A percentile compares a stretch with the other conserved stretches of the same genome.
Evolutionary conservation across 164 flowering plant species (phyloP).

Genomic region (Kalanchoe fedtschenkoi): DNA sequence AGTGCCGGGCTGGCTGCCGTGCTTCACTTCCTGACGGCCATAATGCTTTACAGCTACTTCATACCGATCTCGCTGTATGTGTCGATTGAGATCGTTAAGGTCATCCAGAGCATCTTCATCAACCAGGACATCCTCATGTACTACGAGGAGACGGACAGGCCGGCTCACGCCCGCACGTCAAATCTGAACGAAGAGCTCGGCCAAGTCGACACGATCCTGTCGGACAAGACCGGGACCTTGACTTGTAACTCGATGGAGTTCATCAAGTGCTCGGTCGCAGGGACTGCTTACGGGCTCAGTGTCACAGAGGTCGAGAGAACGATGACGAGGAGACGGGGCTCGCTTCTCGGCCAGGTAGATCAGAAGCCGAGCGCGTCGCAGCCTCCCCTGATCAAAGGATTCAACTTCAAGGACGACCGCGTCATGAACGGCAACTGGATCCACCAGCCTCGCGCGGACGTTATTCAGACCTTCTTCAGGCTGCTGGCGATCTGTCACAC

Average conservation of each 20-base stretch:
- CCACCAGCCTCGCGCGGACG: slow-evolving; percentile 43
- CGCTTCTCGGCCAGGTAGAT: slow-evolving; percentile 23
- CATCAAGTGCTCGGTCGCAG: slow-evolving; percentile 80
- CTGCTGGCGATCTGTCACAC: slow-evolving; percentile 81
- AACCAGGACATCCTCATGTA: slow-evolving; percentile 80
- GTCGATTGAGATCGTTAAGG: slow-evolving; percentile 84
- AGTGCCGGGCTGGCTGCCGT: slow-evolving; percentile 50
- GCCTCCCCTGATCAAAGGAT: slow-evolving; percentile 50
- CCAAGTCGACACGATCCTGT: slow-evolving; percentile 84
- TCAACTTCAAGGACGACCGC: slow-evolving; percentile 74
- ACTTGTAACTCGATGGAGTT: slow-evolving; percentile 98
- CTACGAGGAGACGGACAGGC: slow-evolving; percentile 75
- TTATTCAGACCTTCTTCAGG: slow-evolving; percentile 62
- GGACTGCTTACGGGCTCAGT: slow-evolving; percentile 83
- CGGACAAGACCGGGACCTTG: slow-evolving; percentile 94
- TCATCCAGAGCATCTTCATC: slow-evolving; percentile 82
- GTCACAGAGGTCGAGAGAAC: slow-evolving; percentile 84
- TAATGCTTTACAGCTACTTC: slow-evolving; percentile 60
- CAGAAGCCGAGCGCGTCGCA: slow-evolving; percentile 12
- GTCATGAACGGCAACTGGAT: slow-evolving; percentile 77
- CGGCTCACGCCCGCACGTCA: slow-evolving; percentile 90
- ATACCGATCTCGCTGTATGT: slow-evolving; percentile 94
- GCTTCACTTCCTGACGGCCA: slow-evolving; percentile 62
- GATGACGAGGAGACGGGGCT: slow-evolving; percentile 48
- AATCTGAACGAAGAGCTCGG: slow-evolving; percentile 97